These are phyloP conservation scores for Protomyces pachydermus DNA, from an alignment of 1,139 yeast genomes.

Conservation along the genomic window DNA sequence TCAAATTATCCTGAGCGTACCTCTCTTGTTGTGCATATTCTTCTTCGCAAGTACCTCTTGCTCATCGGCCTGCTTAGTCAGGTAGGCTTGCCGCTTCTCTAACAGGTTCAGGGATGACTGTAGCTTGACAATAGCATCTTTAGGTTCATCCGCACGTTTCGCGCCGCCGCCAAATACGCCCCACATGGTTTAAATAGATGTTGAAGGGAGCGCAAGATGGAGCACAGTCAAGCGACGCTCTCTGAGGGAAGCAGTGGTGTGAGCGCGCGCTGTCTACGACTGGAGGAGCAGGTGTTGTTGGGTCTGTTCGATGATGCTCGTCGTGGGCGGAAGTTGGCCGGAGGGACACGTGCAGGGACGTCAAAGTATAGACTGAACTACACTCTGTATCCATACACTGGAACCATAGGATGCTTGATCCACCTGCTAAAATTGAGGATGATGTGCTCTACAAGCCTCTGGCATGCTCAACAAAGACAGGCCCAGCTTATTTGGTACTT, in stretches of 20 bases:
- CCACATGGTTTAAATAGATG: slow-evolving; percentile 51
- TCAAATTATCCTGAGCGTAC: slow-evolving; percentile 32
- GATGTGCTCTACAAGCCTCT: neutral
- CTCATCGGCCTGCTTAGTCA: slow-evolving; percentile 76
- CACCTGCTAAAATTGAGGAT: too few species aligned
- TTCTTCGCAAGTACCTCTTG: slow-evolving; percentile 79
- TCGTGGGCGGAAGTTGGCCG: too few species aligned
- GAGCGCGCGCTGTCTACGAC: too few species aligned
- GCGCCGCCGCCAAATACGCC: slow-evolving; percentile 56
- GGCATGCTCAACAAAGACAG: neutral
- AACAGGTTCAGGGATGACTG: slow-evolving; percentile 86
- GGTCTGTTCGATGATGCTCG: too few species aligned
- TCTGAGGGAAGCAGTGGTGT: too few species aligned
- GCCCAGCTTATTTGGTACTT: slow-evolving; percentile 1
- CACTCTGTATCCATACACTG: too few species aligned
- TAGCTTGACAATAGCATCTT: slow-evolving; percentile 84
- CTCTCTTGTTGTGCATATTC: slow-evolving; percentile 61
- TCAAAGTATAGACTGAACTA: too few species aligned
- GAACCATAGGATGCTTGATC: too few species aligned
- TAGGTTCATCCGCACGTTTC: slow-evolving; percentile 78
- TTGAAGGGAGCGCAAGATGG: too few species aligned
- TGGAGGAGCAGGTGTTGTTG: too few species aligned
- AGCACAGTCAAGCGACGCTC: too few species aligned
- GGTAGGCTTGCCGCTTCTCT: slow-evolving; percentile 73
- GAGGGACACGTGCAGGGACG: too few species aligned